phyloP scores from a whole-genome alignment of 2,329 filamentous ascomycete species.

The Apiospora arundinis region DNA sequence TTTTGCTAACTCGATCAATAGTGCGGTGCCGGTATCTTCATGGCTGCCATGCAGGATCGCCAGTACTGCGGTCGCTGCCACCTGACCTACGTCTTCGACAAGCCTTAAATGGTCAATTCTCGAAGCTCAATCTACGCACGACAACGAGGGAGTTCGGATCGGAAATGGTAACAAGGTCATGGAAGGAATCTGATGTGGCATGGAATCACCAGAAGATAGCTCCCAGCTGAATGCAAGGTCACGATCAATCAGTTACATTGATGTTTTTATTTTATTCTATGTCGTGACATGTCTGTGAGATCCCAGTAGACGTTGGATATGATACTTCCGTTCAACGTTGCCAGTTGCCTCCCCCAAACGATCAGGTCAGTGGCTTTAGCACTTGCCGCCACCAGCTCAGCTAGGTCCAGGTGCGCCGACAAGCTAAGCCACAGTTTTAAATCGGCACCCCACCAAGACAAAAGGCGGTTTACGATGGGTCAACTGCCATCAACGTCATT shows the following conservation, averaged over 20 bases:
- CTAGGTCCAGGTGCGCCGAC: background rate
- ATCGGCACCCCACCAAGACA: background rate
- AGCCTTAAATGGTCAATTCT: slow-evolving; percentile 45
- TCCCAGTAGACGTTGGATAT: background rate
- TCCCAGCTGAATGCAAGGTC: slow-evolving; percentile 13
- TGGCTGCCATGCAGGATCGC: slow-evolving; percentile 99
- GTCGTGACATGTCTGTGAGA: background rate
- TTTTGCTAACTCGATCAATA: slow-evolving; percentile 43
- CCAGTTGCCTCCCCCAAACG: background rate
- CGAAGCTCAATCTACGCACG: background rate
- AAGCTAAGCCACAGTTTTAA: background rate
- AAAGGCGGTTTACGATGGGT: background rate
- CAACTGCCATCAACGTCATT: slow-evolving; percentile 10
- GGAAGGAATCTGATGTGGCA: slow-evolving; percentile 16
- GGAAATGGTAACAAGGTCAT: slow-evolving; percentile 6
- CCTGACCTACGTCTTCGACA: slow-evolving; percentile 76
- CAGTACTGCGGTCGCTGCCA: slow-evolving; percentile 90
- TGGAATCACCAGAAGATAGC: background rate
- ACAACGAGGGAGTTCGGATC: slow-evolving; percentile 5
- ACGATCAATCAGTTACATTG: slow-evolving; percentile 12
- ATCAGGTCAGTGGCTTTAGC: background rate
- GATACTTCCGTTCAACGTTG: background rate
- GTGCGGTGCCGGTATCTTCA: slow-evolving; percentile 99
- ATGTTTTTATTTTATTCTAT: background rate
- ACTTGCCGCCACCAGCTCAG: background rate